A percentile compares a stretch with the other conserved stretches of the same genome.
Conservation (phyloP, 768 basidiomycete species). For the Kwoniella europaea region DNA sequence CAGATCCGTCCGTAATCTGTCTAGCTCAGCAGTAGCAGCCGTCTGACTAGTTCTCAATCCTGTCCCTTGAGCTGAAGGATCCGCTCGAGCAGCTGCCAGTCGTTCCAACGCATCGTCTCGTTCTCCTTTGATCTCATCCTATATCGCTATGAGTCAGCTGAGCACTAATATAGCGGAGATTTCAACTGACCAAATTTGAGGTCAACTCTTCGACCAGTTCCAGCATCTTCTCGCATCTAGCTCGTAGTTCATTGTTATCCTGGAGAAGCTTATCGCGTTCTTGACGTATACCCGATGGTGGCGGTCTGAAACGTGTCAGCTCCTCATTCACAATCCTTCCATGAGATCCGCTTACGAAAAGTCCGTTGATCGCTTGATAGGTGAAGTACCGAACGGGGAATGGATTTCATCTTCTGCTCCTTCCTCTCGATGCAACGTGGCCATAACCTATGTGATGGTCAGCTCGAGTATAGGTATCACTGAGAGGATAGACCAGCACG, state of each 20-base stretch:
- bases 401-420: slow-evolving; percentile 69
- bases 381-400: slow-evolving; percentile 51
- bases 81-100: slow-evolving; percentile 67
- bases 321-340: neutral
- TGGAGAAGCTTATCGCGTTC: slow-evolving; percentile 67
- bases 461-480: neutral
- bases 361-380: slow-evolving; percentile 11
- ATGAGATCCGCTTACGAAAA: slow-evolving; percentile 17
- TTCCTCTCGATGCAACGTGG: slow-evolving; percentile 34
- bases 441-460: slow-evolving; percentile 27
- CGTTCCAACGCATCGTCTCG: slow-evolving; percentile 75
- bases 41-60: slow-evolving; percentile 72
- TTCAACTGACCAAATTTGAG: slow-evolving; percentile 62
- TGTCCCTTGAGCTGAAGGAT: slow-evolving; percentile 60
- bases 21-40: slow-evolving; percentile 79
- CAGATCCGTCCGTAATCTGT: slow-evolving; percentile 80
- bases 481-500: too few species aligned
- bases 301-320: slow-evolving; percentile 24
- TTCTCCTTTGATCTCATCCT: slow-evolving; percentile 76
- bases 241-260: slow-evolving; percentile 86
- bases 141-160: neutral
- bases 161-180: slow-evolving; percentile 6
- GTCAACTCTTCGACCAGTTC: slow-evolving; percentile 78
- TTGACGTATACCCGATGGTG: slow-evolving; percentile 61
- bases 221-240: slow-evolving; percentile 73